Conservation (phyloP, 257 asterid genomes). For the Plantago ovata region DNA sequence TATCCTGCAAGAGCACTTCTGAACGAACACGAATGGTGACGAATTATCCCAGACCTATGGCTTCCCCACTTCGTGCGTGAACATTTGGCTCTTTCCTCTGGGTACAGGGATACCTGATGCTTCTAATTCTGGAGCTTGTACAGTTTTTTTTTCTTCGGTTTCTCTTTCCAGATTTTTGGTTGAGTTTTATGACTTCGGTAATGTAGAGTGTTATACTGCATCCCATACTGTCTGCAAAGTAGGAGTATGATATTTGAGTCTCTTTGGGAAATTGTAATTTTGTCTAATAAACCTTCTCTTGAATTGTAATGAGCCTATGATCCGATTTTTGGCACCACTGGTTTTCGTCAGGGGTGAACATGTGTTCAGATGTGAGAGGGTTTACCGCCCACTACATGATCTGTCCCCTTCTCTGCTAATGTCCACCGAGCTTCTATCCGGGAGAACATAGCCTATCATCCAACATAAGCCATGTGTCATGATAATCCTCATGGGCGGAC, state of each 20-base stretch:
- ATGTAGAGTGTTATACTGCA: constrained; percentile 2
- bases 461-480: no score
- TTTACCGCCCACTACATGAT: no score
- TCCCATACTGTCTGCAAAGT: not conserved
- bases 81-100: constrained; percentile 17
- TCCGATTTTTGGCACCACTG: not conserved
- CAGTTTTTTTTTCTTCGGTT: constrained; percentile 13
- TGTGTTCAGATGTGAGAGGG: no score
- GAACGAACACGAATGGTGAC: constrained; percentile 18
- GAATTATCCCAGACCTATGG: constrained; percentile 43
- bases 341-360: not conserved
- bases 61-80: constrained; percentile 22
- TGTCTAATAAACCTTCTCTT: not conserved
- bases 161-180: not conserved
- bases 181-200: not conserved
- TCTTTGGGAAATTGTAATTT: constrained; percentile 24
- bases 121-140: constrained; percentile 21
- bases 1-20: constrained; percentile 29
- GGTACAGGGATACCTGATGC: constrained; percentile 6
- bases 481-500: no score
- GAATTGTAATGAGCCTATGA: not conserved
- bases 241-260: constrained; percentile 15
- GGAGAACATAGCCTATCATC: no score
- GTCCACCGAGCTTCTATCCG: no score
- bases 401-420: no score